Percentiles rank a stretch among this genome's conserved stretches.
Evolutionary conservation across 805 yeast species (phyloP).

Genomic region (Candida chilensis): DNA sequence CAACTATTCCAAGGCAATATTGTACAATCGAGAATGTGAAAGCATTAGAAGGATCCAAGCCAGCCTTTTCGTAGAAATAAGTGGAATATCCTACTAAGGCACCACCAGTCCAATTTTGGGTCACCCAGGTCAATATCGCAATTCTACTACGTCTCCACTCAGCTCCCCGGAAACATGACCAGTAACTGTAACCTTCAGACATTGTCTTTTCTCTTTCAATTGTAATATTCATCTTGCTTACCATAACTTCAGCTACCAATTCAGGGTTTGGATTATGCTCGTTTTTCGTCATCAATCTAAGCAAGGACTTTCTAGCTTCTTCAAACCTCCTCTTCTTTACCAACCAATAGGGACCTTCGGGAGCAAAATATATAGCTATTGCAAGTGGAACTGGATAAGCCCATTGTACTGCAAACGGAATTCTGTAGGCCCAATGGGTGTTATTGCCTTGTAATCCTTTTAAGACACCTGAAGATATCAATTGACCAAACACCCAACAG

Average conservation of each 20-base stretch:
- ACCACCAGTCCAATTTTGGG: conserved; percentile 36
- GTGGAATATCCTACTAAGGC: conserved; percentile 39
- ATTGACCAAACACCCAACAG: conserved; percentile 51
- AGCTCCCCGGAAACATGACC: conserved; percentile 38
- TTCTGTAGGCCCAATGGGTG: conserved; percentile 32
- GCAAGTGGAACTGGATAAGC: conserved; percentile 43
- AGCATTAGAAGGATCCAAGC: conserved; percentile 27
- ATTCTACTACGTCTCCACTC: conserved; percentile 44
- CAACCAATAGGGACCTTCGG: conserved; percentile 54
- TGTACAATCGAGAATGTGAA: conserved; percentile 38
- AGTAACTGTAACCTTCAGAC: no score
- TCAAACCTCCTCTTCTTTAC: conserved; percentile 27
- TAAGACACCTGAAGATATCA: conserved; percentile 43
- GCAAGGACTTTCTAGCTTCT: conserved; percentile 32
- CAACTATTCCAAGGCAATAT: conserved; percentile 33
- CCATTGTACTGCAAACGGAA: conserved; percentile 58
- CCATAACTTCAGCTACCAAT: conserved; percentile 32
- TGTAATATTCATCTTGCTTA: conserved; percentile 36
- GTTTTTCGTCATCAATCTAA: conserved; percentile 22
- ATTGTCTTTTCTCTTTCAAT: no score
- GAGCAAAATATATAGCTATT: conserved; percentile 32
- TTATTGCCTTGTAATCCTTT: no score
- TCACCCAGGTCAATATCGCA: conserved; percentile 31
- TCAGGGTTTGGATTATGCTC: conserved; percentile 20
- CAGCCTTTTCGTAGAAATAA: conserved; percentile 42